phyloP scores from a whole-genome alignment of 495 filamentous ascomycete genomes.

The Stereocaulon alpinum region DNA sequence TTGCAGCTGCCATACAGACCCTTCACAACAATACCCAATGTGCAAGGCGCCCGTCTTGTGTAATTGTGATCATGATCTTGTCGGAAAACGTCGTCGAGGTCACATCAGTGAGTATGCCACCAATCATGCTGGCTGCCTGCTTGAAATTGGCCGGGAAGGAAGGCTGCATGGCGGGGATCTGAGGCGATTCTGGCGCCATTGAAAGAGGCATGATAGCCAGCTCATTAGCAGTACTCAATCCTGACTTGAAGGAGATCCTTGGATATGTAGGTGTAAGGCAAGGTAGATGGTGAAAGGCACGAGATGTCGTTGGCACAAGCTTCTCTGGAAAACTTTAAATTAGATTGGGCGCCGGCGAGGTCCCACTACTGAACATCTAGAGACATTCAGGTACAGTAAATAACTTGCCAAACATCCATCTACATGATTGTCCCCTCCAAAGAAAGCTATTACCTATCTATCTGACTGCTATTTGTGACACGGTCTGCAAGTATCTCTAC shows the following conservation, averaged over 20 bases:
- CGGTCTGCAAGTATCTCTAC: too few relatives aligned
- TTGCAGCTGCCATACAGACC: conserved; percentile 10
- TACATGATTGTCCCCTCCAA: too few relatives aligned
- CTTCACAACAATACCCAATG: conserved; percentile 65
- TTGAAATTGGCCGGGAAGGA: conserved; percentile 68
- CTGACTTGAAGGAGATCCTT: background rate
- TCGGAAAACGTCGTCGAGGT: conserved; percentile 68
- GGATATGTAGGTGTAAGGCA: background rate
- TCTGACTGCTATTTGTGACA: too few relatives aligned
- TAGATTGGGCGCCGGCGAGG: background rate
- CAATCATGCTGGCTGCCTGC: conserved; percentile 50
- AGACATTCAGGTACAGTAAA: too few relatives aligned
- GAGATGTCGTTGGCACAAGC: background rate
- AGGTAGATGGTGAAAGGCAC: background rate
- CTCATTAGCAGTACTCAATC: background rate
- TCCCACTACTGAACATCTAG: background rate
- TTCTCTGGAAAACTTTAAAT: background rate
- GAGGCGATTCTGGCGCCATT: conserved; percentile 12
- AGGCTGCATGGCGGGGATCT: background rate
- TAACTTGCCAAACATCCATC: too few relatives aligned
- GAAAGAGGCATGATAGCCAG: conserved; percentile 17
- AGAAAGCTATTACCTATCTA: too few relatives aligned
- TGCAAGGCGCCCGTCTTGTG: conserved; percentile 71
- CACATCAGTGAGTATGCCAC: conserved; percentile 61
- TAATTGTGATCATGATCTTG: conserved; percentile 84